Base-by-base conservation (phyloP, 257 asterid genomes). In the Fraxinus americana region DNA sequence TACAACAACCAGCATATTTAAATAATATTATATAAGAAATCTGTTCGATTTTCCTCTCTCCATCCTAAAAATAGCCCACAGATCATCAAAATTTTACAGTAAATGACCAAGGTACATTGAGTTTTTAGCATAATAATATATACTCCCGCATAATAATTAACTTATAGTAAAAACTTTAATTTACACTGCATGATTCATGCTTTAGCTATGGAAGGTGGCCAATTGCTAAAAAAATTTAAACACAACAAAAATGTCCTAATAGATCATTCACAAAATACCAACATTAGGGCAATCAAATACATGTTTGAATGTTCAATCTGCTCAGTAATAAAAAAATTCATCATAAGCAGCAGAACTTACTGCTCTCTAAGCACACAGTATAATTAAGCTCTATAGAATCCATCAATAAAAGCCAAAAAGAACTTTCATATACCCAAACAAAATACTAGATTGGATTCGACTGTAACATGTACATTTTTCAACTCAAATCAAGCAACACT, bases 61-160 rank as follows among this genome's bases (percentile, higher is more conserved):
- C 89, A 86, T 67, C 77, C 73, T 77, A 30, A 76, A 81, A 17
- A 75, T 45, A 35, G 80, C 45, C 88, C 88, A 87, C 88, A 83
- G 65, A 52, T 36, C 76, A 76, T 75, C 75, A 48, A 75, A 77
- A 34, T 78, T 79, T 78, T 72, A 74, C 69, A 82, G 36, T 66
- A 78, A 74, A 79, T 72, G 34, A 67, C 39, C 74, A 2, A 35
- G 13, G 41, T 41, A 29, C 54, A 77, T 77, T 67, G 27, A 74
- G 4, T 35, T 81, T 50, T 19, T 59, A 38, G 67, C 21, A n/a
- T n/a, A n/a, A 72, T 63, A 68, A 68, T 34, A 19, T 69, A 79
- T 61, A 48, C 14, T 73, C 63, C 57, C 71, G 48, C 32, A 43
- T 68, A 70, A 67, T 52, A 81, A 76, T 67, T 78, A 38, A 41